These are phyloP conservation scores for Xerocomellus chrysenteron DNA, from an alignment of 768 basidiomycete genomes.

Conservation along the genomic window DNA sequence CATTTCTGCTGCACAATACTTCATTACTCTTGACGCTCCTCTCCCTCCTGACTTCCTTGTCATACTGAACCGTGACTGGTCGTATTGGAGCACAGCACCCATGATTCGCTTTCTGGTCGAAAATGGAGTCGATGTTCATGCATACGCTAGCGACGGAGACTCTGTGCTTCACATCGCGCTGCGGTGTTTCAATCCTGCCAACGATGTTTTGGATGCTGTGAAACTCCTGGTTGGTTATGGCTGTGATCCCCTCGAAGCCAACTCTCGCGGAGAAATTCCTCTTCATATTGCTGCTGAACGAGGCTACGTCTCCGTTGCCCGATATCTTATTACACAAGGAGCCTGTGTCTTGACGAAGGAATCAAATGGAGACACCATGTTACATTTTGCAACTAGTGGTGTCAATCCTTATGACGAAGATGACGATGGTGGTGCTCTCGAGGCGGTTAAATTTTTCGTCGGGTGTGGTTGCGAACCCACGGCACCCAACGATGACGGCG, in stretches of 20 bases:
- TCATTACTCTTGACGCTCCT: neutral
- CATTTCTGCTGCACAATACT: neutral
- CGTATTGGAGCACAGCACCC: no score
- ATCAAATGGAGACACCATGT: neutral
- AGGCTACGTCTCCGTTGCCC: neutral
- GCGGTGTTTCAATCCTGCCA: no score
- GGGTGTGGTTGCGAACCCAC: neutral
- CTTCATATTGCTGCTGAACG: neutral
- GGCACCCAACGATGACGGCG: neutral
- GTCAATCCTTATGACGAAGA: neutral
- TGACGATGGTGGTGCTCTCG: neutral
- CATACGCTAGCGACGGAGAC: no score
- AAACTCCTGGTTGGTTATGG: neutral
- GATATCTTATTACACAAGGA: neutral
- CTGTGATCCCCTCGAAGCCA: neutral
- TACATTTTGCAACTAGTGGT: neutral
- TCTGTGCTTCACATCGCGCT: no score
- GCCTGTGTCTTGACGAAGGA: neutral
- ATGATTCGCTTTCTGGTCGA: no score
- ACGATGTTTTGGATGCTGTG: neutral
- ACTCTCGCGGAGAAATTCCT: neutral
- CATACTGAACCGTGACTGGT: no score
- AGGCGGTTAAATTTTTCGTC: neutral
- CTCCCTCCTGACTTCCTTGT: no score
- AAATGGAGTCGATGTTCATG: no score